Evolutionary conservation across 129 eudicot species (phyloP), one percentile per base, ranked within the genome.

Genomic region (Artemisia tridentata): DNA sequence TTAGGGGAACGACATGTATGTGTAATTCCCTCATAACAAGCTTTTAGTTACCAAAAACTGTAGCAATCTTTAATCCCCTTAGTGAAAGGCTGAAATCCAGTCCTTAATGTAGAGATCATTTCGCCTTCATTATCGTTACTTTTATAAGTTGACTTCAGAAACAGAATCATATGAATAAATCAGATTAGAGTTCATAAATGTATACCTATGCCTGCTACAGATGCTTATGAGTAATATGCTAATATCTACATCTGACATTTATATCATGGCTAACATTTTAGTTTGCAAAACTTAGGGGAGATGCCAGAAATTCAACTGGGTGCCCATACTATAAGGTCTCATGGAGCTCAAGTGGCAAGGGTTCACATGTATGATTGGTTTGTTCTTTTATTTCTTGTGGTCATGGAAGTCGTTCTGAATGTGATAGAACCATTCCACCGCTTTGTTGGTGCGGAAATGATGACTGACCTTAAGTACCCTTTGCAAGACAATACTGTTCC

Each of bases 231-330:
- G 11, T 62, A 13, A 49, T 38, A 38, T 8, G 45, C 45, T 38
- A 38, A 38, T 38, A 38, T 34, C 43, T 34, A 34, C 43, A 34
- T 34, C 43, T 34, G 43, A 21, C 52, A 16, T 49, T 51, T 69
- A 79, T 57, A 48, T 72, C 49, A 12, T 15, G 25, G 34, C 65
- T 67, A 67, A 58, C 14, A 21, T 41, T 63, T 75, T 59, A 27
- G 18, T 78, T 78, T 65, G 58, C 65, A 65, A 11, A 69, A 65
- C 73, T 65, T 78, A 79, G 80, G 64, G 58, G 73, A 88, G 48
- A 91, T 91, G 98, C 93, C 98, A 51, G 97, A 91, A 75, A 84
- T 86, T 80, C 96, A 91, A 79, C 76, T 88, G 53, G 96, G 96
- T 67, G 92, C 84, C 49, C 92, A 86, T 67, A 90, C 96, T 8